These are phyloP conservation scores for Moniliella sp. DNA, from an alignment of 1,284 basidiomycete species.

Conservation along the genomic window DNA sequence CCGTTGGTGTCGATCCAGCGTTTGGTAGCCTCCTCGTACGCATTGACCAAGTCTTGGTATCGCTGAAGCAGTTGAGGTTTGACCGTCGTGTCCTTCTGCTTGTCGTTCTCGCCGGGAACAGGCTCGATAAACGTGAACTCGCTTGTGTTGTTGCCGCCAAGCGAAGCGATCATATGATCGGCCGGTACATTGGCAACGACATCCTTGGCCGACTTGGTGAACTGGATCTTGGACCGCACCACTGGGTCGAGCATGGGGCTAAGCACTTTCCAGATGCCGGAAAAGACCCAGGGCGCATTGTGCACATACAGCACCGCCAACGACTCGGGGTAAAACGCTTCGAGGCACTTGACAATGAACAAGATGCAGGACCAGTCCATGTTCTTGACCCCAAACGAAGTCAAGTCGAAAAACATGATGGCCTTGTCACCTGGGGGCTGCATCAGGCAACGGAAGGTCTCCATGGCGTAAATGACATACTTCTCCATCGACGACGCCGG, in stretches of 20 bases:
- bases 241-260: conserved; percentile 19
- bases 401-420: conserved; percentile 31
- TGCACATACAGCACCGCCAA: conserved; percentile 32
- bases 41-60: conserved; percentile 19
- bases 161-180: not conserved
- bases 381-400: conserved; percentile 25
- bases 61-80: conserved; percentile 17
- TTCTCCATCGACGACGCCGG: conserved; percentile 33
- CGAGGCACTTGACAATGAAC: conserved; percentile 26
- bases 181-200: not conserved
- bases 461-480: conserved; percentile 32
- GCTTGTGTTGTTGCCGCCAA: not conserved
- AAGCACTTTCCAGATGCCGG: conserved; percentile 28
- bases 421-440: conserved; percentile 32
- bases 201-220: not conserved
- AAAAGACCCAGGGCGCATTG: conserved; percentile 36
- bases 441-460: conserved; percentile 31
- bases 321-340: conserved; percentile 35
- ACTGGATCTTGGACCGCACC: conserved; percentile 9
- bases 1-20: conserved; percentile 23
- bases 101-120: conserved; percentile 27
- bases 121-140: conserved; percentile 10
- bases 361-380: conserved; percentile 27
- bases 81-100: conserved; percentile 19
- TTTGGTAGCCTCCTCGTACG: conserved; percentile 27